Base-by-base conservation (phyloP, 345 rosid species). In the Boechera retrofracta region DNA sequence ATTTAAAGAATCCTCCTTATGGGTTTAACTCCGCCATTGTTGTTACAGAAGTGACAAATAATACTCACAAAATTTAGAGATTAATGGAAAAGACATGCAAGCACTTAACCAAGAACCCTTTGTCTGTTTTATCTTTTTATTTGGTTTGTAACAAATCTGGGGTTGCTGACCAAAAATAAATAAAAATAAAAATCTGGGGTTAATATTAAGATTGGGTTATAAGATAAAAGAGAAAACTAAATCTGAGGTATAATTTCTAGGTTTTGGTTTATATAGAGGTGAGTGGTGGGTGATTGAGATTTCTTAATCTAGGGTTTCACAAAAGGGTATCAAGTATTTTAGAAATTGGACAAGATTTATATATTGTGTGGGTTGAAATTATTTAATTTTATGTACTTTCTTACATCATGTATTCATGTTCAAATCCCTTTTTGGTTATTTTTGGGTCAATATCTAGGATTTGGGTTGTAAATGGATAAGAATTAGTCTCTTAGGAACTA, bases 31-130 rank as follows among this genome's bases (percentile, higher is more conserved):
- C 73, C 77, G 62, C 77, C 77, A 66, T 52, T 78, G 77, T 67
- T 67, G 41, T 72, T 59, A 72, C 64, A 78, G 64, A 78, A 52
- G 63, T 51, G 77, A 59, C 57, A 71, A 21, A n/a, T 36, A 29
- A 15, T 11, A 69, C 62, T 39, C 71, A 70, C 66, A 32, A 71
- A 51, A 48, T 28, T 47, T 49, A n/a, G 47, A 67, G 65, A 61
- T 79, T 16, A 79, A 60, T 36, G 44, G 42, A 78, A 69, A 78
- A 61, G 82, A 56, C 82, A 79, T 73, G 78, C 78, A 79, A 73
- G 38, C 44, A 45, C 39, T 31, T 6, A 71, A 47, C 51, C 54
- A 49, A 59, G 63, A 70, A 55, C 38, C 52, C 10, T 57, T 16
- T 64, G 33, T 36, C 60, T 56, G 6, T 51, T 51, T 38, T 62